A percentile compares a stretch with the other conserved stretches of the same genome.
phyloP scores from a whole-genome alignment of 2,329 filamentous ascomycete genomes.

The Trichophaea hybrida region DNA sequence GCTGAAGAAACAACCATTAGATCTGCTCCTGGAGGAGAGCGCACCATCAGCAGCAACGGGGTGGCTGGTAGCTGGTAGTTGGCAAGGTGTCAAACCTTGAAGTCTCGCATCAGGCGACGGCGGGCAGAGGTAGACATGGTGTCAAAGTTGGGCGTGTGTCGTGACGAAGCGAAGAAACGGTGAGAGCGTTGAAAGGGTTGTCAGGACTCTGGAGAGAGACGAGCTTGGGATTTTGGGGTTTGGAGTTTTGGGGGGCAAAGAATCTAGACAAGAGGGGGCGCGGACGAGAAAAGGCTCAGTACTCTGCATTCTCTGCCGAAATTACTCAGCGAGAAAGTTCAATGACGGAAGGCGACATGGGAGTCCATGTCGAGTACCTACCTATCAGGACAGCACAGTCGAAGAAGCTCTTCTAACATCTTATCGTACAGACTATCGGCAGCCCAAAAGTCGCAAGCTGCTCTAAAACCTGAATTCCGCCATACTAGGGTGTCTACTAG shows the following conservation, averaged over 20 bases:
- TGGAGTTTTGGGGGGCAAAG: background rate
- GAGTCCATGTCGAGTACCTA: too few relatives aligned
- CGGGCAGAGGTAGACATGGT: conserved; percentile 85
- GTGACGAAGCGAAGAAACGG: background rate
- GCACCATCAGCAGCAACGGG: conserved; percentile 16
- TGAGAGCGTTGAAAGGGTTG: background rate
- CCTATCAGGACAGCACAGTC: too few relatives aligned
- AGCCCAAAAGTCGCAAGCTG: too few relatives aligned
- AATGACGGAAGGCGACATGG: too few relatives aligned
- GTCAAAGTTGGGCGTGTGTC: background rate
- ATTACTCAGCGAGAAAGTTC: too few relatives aligned
- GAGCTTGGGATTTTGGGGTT: too few relatives aligned
- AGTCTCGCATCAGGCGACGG: conserved; percentile 95
- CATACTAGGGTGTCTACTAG: too few relatives aligned
- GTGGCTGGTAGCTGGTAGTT: conserved; percentile 10
- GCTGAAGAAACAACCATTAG: conserved; percentile 39
- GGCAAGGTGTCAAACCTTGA: conserved; percentile 56
- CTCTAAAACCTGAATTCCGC: too few relatives aligned
- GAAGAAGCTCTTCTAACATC: too few relatives aligned
- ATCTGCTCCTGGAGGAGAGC: conserved; percentile 6
- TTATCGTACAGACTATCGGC: too few relatives aligned
- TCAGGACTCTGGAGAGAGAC: background rate
- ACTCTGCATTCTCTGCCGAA: too few relatives aligned
- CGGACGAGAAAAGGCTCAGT: background rate
- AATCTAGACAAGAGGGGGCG: background rate